Percentiles rank a stretch among this genome's conserved stretches.
These are phyloP conservation scores for Entomortierella beljakovae DNA, from an alignment of 192 early-diverging fungal species.

Conservation along the genomic window DNA sequence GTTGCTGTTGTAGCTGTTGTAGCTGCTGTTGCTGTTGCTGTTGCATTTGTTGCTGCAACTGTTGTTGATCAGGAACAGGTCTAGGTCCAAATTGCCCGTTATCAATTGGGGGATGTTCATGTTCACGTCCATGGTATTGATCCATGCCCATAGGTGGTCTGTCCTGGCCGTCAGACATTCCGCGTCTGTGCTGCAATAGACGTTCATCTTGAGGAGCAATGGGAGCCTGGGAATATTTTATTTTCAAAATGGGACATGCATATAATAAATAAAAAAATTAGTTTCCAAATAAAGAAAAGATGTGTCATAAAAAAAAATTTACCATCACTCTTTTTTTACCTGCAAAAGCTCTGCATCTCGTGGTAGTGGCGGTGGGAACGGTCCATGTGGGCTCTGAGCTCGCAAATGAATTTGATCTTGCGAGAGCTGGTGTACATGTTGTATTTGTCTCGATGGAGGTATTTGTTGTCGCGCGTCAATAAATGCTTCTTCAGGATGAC, in stretches of 20 bases:
- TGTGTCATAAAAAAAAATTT: background rate
- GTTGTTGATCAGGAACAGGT: background rate
- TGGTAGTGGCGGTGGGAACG: background rate
- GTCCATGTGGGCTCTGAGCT: background rate
- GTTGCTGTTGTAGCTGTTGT: slow-evolving; percentile 6
- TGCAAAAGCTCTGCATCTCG: background rate
- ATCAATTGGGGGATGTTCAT: background rate
- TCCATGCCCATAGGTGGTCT: slow-evolving; percentile 6
- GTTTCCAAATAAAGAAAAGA: background rate
- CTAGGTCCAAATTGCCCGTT: background rate
- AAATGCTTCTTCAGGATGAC: background rate
- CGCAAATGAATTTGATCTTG: slow-evolving; percentile 16
- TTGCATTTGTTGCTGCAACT: background rate
- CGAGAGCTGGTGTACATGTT: slow-evolving; percentile 6
- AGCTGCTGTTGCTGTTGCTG: background rate
- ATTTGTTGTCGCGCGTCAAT: slow-evolving; percentile 1
- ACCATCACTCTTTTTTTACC: too few species aligned
- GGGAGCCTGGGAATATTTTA: background rate
- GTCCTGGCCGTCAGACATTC: background rate
- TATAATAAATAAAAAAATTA: too few species aligned
- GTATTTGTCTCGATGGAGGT: background rate
- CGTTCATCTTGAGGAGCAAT: slow-evolving; percentile 16
- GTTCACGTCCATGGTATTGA: slow-evolving; percentile 8
- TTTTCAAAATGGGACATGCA: background rate
- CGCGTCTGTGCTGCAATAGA: slow-evolving; percentile 14